Evolutionary conservation across 2,329 filamentous ascomycete species (phyloP), one percentile per base, ranked within the genome.

Genomic region (Monascus ruber): DNA sequence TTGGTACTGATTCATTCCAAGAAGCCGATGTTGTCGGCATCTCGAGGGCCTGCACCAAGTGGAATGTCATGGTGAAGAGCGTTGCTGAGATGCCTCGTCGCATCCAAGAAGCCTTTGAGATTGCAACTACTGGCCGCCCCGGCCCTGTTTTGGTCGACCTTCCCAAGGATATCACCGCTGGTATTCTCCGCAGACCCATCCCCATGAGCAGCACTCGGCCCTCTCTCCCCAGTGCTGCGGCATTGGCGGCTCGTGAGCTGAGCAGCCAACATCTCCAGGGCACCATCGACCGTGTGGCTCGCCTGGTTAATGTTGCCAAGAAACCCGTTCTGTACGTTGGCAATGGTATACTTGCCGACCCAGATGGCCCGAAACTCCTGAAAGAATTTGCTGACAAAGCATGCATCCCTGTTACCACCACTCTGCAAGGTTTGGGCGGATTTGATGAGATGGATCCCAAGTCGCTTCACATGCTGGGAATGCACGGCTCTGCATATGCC

Each of bases 41-140:
- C 62, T 94, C 86, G 28, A 77, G 89, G 55, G 81, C 88, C 17
- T 95, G 88, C 73, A 95, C 88, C 51, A 96, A 96, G 71, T 98
- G 91, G 91, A 96, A 96, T 55, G 86, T 94, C 44, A 93, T 96
- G 87, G 86, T 95, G 36, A 95, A 93, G 74, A 89, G 82, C 62
- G 80, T 94, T 40, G 87, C 85, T 37, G 91, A 98, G 66, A 73
- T 98, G 40, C 91, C 91, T 37, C 79, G 85, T 54, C 78, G 89
- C 48, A 96, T 96, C 59, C 94, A 95, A 63, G 91, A 96, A 69
- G 91, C 91, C 36, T 96, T 96, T 58, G 88, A 96, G 68, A 96
- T 96, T 58, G 91, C 91, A 32, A 96, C 86, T 33, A 91, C 83
- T 54, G 91, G 91, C 44, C 79, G 91, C 36, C 91, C 91, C 9